phyloP scores from a whole-genome alignment of 768 basidiomycete species.

The Mycena floridula region DNA sequence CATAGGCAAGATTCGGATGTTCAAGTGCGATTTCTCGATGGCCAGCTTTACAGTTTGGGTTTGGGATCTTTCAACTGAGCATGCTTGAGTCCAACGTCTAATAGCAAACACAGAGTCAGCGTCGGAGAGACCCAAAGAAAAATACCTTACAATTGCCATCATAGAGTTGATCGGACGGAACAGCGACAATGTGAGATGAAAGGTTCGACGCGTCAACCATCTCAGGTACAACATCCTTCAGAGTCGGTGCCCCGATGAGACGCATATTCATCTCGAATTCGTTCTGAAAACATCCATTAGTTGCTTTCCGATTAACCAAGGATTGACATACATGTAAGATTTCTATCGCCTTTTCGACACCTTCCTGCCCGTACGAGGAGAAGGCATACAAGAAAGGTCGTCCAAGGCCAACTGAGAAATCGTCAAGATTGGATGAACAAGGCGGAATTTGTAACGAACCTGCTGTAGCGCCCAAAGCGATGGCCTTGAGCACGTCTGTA shows the following conservation, averaged over 20 bases:
- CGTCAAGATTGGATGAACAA: slow-evolving; percentile 11
- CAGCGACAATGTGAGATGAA: slow-evolving; percentile 54
- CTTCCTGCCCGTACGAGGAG: slow-evolving; percentile 83
- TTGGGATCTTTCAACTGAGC: too few relatives aligned
- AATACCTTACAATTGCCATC: slow-evolving; percentile 68
- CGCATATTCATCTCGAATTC: slow-evolving; percentile 99
- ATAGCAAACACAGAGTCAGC: too few relatives aligned
- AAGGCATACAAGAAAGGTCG: slow-evolving; percentile 87
- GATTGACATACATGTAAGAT: slow-evolving; percentile 62
- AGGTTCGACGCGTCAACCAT: slow-evolving; percentile 88
- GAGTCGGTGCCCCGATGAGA: slow-evolving; percentile 74
- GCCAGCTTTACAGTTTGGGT: too few relatives aligned
- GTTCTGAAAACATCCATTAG: slow-evolving; percentile 50
- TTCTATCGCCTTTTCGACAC: slow-evolving; percentile 76
- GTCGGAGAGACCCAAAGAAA: too few relatives aligned
- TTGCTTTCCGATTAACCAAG: background rate
- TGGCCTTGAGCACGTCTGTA: slow-evolving; percentile 83
- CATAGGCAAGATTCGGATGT: too few relatives aligned
- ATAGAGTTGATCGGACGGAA: slow-evolving; percentile 72
- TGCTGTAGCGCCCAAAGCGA: slow-evolving; percentile 87
- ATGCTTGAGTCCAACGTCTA: too few relatives aligned
- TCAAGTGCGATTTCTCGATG: too few relatives aligned
- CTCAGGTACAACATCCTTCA: slow-evolving; percentile 74
- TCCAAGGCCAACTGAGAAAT: slow-evolving; percentile 83
- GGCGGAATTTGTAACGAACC: slow-evolving; percentile 23